Evolutionary conservation across 345 rosid genomes (phyloP).

Genomic region (Linum lewisii): DNA sequence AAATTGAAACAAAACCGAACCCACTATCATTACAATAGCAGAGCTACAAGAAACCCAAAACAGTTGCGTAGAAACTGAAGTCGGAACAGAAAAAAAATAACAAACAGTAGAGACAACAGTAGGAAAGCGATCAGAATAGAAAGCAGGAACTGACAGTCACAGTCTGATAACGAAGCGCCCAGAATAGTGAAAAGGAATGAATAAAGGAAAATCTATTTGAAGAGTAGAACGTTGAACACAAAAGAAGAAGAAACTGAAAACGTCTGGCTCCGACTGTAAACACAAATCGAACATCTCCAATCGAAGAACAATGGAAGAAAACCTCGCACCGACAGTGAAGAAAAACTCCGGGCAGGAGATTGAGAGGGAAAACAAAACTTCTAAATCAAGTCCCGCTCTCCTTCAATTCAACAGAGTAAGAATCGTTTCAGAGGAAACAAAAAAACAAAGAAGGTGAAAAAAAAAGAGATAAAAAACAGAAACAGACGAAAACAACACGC

Average conservation of each 20-base stretch:
- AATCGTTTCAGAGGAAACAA: not conserved
- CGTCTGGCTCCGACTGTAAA: not conserved
- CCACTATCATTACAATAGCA: not conserved
- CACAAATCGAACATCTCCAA: not conserved
- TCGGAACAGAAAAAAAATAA: not conserved
- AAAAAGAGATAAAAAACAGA: constrained; percentile 1
- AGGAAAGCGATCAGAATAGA: not conserved
- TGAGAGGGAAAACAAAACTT: not conserved
- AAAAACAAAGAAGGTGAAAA: no score
- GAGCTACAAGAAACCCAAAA: not conserved
- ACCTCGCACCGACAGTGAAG: not conserved
- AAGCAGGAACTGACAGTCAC: not conserved
- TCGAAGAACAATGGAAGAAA: not conserved
- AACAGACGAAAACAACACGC: constrained; percentile 8
- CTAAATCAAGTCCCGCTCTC: not conserved
- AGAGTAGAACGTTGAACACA: no score
- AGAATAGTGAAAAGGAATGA: not conserved
- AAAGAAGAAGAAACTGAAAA: not conserved
- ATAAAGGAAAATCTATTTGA: not conserved
- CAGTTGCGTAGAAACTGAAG: not conserved
- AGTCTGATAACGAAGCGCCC: not conserved
- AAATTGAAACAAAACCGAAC: no score
- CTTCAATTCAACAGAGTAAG: not conserved
- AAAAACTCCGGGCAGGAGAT: no score
- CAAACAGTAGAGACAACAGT: not conserved